Conservation (phyloP, 2,329 filamentous ascomycete species). For the Emydomyces testavorans region DNA sequence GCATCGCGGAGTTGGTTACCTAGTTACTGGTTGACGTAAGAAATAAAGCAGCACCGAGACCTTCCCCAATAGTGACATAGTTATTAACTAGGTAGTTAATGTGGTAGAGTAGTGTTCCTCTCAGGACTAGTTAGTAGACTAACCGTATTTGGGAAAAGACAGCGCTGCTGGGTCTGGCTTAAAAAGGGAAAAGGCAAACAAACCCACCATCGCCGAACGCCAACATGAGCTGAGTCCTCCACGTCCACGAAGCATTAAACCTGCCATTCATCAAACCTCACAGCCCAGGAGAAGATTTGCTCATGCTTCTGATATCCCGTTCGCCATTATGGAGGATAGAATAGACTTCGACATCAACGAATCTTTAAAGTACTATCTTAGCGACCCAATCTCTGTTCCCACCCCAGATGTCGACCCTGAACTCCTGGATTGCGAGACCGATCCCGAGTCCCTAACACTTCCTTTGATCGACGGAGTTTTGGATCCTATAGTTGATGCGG, state of each 20-base stretch:
- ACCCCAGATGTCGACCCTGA: constrained; percentile 76
- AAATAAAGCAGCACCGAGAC: neutral
- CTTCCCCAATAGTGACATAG: neutral
- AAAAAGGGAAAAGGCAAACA: constrained; percentile 26
- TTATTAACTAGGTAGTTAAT: no score
- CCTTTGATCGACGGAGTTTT: constrained; percentile 72
- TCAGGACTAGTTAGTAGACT: no score
- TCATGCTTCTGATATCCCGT: neutral
- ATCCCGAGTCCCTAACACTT: constrained; percentile 70
- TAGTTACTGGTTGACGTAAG: neutral
- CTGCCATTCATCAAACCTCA: neutral
- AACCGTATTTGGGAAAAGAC: constrained; percentile 8
- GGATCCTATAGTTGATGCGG: constrained; percentile 82
- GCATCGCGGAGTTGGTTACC: neutral
- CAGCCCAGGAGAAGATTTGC: neutral
- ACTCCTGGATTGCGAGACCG: constrained; percentile 83
- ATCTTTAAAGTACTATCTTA: constrained; percentile 92
- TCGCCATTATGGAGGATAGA: constrained; percentile 43
- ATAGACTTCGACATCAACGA: constrained; percentile 92
- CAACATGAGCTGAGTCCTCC: no score
- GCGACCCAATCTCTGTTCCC: constrained; percentile 69
- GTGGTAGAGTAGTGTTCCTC: no score
- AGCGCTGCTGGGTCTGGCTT: constrained; percentile 13
- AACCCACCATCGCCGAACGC: constrained; percentile 12
- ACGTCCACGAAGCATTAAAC: neutral